Evolutionary conservation across 2,329 filamentous ascomycete genomes (phyloP).

Genomic region (Tricladium varicosporioides): DNA sequence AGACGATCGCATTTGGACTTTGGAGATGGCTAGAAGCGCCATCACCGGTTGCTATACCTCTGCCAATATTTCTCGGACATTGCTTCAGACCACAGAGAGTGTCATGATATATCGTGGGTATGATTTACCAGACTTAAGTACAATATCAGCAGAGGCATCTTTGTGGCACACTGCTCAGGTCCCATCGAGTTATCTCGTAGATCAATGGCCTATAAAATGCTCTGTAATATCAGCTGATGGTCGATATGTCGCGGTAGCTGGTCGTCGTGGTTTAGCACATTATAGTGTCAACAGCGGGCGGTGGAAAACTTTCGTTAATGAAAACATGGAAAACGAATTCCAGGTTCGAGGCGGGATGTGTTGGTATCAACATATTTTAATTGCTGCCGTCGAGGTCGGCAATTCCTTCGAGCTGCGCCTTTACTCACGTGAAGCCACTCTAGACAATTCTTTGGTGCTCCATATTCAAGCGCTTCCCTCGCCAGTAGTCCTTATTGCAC

Average conservation of each 20-base stretch:
- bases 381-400: slow-evolving; percentile 87
- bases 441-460: slow-evolving; percentile 71
- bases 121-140: slow-evolving; percentile 84
- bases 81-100: slow-evolving; percentile 83
- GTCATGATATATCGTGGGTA: slow-evolving; percentile 93
- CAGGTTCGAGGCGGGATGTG: slow-evolving; percentile 95
- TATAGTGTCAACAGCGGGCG: slow-evolving; percentile 92
- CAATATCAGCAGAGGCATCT: slow-evolving; percentile 86
- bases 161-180: slow-evolving; percentile 94
- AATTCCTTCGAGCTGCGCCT: slow-evolving; percentile 83
- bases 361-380: slow-evolving; percentile 94
- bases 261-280: slow-evolving; percentile 84
- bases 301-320: slow-evolving; percentile 91
- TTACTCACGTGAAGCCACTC: slow-evolving; percentile 80
- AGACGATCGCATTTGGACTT: slow-evolving; percentile 77
- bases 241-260: slow-evolving; percentile 94
- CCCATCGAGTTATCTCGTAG: slow-evolving; percentile 77
- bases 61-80: slow-evolving; percentile 83
- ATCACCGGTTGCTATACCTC: slow-evolving; percentile 88
- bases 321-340: slow-evolving; percentile 82
- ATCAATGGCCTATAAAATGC: slow-evolving; percentile 90
- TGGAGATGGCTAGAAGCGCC: slow-evolving; percentile 95
- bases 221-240: slow-evolving; percentile 89
- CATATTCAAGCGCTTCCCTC: slow-evolving; percentile 76
- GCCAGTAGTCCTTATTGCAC: slow-evolving; percentile 85